Evolutionary conservation across 192 early-diverging fungal species (phyloP).

Genomic region (Jimgerdemannia flammicorona): DNA sequence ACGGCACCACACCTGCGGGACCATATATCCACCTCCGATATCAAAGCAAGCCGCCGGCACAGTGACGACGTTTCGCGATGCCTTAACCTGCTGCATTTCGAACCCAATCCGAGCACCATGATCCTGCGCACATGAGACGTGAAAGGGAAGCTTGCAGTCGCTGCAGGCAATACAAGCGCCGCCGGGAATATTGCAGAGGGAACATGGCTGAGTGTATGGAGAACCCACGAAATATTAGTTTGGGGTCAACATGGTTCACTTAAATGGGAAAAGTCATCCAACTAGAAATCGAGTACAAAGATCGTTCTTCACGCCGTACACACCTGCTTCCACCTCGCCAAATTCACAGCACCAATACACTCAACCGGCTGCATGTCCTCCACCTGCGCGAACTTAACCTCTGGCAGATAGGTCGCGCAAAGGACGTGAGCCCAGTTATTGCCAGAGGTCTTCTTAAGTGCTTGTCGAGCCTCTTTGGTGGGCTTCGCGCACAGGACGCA

Average conservation of each 20-base stretch:
- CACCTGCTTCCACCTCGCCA: constrained; percentile 34
- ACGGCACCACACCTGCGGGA: constrained; percentile 43
- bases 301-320: constrained; percentile 6
- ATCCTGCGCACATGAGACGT: constrained; percentile 46
- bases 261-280: too few relatives aligned
- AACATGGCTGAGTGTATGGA: neutral
- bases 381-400: constrained; percentile 44
- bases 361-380: constrained; percentile 39
- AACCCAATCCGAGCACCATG: constrained; percentile 38
- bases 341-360: constrained; percentile 38
- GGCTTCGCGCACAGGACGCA: constrained; percentile 61
- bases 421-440: constrained; percentile 77
- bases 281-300: too few relatives aligned
- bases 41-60: constrained; percentile 16
- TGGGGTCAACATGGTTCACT: constrained; percentile 19
- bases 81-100: constrained; percentile 34
- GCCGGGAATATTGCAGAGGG: constrained; percentile 8
- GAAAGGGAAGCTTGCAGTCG: constrained; percentile 38
- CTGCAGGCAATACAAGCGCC: constrained; percentile 41
- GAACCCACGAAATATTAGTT: neutral
- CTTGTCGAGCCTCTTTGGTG: constrained; percentile 23
- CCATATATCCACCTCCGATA: constrained; percentile 35
- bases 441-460: constrained; percentile 66
- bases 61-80: constrained; percentile 2
- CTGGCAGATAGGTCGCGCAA: constrained; percentile 58